These are phyloP conservation scores for Rhododendron ovatum DNA, from an alignment of 148 eudicot genomes.

Conservation along the genomic window DNA sequence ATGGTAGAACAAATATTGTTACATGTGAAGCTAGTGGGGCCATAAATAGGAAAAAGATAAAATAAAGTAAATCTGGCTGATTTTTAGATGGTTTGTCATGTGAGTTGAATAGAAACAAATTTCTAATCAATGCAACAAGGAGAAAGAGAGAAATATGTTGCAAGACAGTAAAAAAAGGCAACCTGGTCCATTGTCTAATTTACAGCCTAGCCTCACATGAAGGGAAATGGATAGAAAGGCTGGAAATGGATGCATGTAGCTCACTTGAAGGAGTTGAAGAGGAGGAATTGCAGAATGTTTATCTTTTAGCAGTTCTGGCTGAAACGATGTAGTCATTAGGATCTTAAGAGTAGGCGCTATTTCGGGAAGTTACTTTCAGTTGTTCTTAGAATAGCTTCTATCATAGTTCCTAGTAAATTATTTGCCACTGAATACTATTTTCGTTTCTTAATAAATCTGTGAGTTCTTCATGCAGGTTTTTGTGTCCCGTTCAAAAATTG, in stretches of 20 bases:
- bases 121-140: not conserved
- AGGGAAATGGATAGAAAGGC: not conserved
- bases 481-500: constrained; percentile 76
- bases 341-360: not conserved
- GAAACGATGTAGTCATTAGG: not conserved
- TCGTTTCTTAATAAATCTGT: not conserved
- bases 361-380: not conserved
- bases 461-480: constrained; percentile 48
- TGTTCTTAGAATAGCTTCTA: not conserved
- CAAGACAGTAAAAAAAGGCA: not conserved
- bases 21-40: not conserved
- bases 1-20: not conserved
- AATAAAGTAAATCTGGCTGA: not conserved
- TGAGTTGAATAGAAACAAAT: not conserved
- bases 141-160: not conserved
- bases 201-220: not conserved
- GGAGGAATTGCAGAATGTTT: not conserved
- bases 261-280: not conserved
- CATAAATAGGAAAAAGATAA: not conserved
- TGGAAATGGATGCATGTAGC: constrained; percentile 1
- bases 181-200: not conserved
- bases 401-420: not conserved
- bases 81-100: not conserved
- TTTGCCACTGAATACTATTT: not conserved
- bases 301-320: not conserved